These are phyloP conservation scores for Chrysoporthe cubensis DNA, from an alignment of 2,329 filamentous ascomycete species.

Conservation along the genomic window DNA sequence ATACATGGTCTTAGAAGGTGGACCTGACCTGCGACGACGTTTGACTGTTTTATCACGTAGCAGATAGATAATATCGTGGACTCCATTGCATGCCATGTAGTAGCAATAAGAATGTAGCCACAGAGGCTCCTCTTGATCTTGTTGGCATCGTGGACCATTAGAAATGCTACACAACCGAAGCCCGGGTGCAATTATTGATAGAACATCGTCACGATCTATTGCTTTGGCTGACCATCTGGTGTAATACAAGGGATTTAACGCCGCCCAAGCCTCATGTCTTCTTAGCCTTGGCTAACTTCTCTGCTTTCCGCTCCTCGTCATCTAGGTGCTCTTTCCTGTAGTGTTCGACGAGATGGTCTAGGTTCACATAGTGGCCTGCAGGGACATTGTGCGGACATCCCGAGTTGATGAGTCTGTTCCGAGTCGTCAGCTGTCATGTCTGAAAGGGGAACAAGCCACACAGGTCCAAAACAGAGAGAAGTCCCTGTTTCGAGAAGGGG, in stretches of 20 bases:
- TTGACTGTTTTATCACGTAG: background rate
- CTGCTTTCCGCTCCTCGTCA: slow-evolving; percentile 59
- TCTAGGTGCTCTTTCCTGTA: slow-evolving; percentile 58
- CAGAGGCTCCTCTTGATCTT: background rate
- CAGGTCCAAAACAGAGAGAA: background rate
- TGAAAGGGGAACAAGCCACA: background rate
- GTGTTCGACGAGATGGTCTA: slow-evolving; percentile 61
- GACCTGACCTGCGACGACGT: background rate
- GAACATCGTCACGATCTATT: slow-evolving; percentile 5
- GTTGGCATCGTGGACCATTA: background rate
- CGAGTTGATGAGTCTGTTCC: slow-evolving; percentile 52
- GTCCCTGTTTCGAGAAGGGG: background rate
- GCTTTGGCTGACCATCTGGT: slow-evolving; percentile 7
- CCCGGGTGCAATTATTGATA: background rate
- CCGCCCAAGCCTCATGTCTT: slow-evolving; percentile 31
- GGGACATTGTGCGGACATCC: slow-evolving; percentile 57
- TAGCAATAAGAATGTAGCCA: background rate
- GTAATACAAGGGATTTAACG: slow-evolving; percentile 12
- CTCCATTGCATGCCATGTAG: background rate
- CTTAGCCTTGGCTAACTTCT: slow-evolving; percentile 49
- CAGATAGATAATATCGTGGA: background rate
- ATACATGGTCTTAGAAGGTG: background rate
- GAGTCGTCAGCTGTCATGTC: slow-evolving; percentile 1
- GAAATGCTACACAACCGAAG: background rate
- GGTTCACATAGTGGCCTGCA: slow-evolving; percentile 57